Base-by-base conservation (phyloP, 2,329 filamentous ascomycete genomes). In the Cadophora sp. region DNA sequence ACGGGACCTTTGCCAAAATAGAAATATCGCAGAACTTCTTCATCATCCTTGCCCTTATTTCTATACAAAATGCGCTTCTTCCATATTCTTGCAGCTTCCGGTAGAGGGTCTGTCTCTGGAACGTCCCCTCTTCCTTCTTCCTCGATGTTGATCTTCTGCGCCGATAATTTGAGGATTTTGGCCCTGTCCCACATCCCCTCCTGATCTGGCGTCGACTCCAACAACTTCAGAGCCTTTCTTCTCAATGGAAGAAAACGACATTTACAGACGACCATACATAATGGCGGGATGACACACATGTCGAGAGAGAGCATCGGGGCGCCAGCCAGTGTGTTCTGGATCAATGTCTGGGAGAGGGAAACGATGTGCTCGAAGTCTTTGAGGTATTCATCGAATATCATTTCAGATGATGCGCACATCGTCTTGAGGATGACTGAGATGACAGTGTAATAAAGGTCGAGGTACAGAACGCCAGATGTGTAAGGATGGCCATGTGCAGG, bases 281-380 rank as follows among this genome's bases (percentile, higher is more conserved):
- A 27, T 55, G 51, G 51, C 20, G 51, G 51, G 30, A 55, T 33
- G 16, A 55, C 51, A 36, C 51, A 33, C 51, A 55, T 55, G 8
- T 55, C 51, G 30, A 55, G 51, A 55, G 51, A 55, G 2, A 55
- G 30, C 27, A 36, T n/a, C 4, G 51, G 51, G 27, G n/a, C 6
- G 7, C 51, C 51, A 4, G 30, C 30, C 2, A 55, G n/a, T 3
- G 30, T 11, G 7, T n/a, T 36, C 51, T 55, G 51, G 6, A 55
- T 33, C 18, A 36, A 18, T 14, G 20, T n/a, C 11, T 33, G 27
- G 16, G 27, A 55, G 3, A 27, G 11, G 2, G 16, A 33, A 9
- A n/a, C n/a, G 51, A 55, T 55, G 30, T 36, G 51, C 30, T 55
- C 24, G 13, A 55, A 55, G 13, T 55, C 27, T 1, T 14, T 6